Evolutionary conservation across 1,139 yeast genomes (phyloP), one percentile per base, ranked within the genome.

Genomic region (Pichia sp.): DNA sequence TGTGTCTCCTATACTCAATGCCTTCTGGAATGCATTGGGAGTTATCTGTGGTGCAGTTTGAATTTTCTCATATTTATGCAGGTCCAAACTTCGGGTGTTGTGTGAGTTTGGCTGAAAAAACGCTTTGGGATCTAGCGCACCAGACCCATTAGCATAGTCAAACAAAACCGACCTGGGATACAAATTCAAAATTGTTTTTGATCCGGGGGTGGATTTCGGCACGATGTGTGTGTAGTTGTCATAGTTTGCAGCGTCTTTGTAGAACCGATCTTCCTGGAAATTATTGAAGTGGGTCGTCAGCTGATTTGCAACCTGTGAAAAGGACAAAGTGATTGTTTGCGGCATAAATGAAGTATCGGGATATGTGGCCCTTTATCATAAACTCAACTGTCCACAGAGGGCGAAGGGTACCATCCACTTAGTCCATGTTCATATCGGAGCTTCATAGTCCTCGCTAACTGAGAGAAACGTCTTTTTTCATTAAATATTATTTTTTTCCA

Each of bases 121-220:
- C 54, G 82, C 86, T 62, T 70, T 77, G 56, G 75, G 77, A 5
- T 80, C 78, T 51, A 85, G 67, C 0, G 87, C 70, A 0, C 93
- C 93, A 63, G 75, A 77, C 0, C 92, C 93, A 49, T 82, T 81
- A 26, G 75, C 72, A 34, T 84, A 78, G 61, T 93, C 98, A 82
- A 92, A 90, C 13, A 90, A 66, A 49, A 90, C 65, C 0, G 90
- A 82, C 53, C 98, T 72, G 1, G 99, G 98, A 13, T 85, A 77
- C 66, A 83, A 90, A 51, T 85, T 85, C n/a, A 55, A 54, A 5
- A 56, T 50, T 10, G 49, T 10, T 41, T 38, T 47, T 2, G 56
- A 50, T 5, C 45, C 41, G 1, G 45, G 13, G 13, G 40, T 34
- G 8, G 59, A 26, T 36, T 56, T 56, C 8, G 52, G 49, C 5